Percentiles rank a stretch among this genome's conserved stretches.
Evolutionary conservation across 1,284 basidiomycete species (phyloP).

Genomic region (Tilletia caries): DNA sequence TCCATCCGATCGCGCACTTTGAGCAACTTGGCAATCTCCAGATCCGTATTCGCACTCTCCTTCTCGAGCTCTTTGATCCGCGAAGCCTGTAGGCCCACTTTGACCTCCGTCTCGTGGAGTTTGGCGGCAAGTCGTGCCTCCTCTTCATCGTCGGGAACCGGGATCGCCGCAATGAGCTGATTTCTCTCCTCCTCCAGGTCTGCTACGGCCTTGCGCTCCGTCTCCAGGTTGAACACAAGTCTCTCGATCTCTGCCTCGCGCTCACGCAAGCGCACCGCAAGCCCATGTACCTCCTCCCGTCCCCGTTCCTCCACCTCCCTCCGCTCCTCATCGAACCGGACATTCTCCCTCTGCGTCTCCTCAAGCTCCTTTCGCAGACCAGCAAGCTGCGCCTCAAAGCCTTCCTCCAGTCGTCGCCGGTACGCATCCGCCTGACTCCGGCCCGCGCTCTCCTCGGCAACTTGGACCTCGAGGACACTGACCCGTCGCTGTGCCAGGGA

Average conservation of each 20-base stretch:
- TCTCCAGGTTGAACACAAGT: background rate
- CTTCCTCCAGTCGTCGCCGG: slow-evolving; percentile 3
- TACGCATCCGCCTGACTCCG: slow-evolving; percentile 5
- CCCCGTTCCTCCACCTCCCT: background rate
- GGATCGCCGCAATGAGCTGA: background rate
- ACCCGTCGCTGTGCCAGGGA: background rate
- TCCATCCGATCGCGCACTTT: slow-evolving; percentile 12
- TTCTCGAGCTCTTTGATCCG: slow-evolving; percentile 11
- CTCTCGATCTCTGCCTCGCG: background rate
- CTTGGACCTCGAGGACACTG: background rate
- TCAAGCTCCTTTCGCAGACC: background rate
- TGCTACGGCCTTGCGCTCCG: background rate
- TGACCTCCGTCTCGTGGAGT: background rate
- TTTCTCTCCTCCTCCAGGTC: background rate
- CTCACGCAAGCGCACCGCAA: background rate
- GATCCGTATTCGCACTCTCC: slow-evolving; percentile 7
- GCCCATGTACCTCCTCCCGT: background rate
- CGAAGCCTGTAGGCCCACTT: background rate
- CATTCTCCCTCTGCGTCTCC: background rate
- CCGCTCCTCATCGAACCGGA: background rate
- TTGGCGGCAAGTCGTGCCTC: background rate
- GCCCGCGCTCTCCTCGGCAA: slow-evolving; percentile 1
- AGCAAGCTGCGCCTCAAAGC: background rate
- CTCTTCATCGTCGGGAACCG: background rate
- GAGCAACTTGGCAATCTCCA: slow-evolving; percentile 10